Conservation (phyloP, 345 rosid genomes). For the Eucalyptus curtisii region DNA sequence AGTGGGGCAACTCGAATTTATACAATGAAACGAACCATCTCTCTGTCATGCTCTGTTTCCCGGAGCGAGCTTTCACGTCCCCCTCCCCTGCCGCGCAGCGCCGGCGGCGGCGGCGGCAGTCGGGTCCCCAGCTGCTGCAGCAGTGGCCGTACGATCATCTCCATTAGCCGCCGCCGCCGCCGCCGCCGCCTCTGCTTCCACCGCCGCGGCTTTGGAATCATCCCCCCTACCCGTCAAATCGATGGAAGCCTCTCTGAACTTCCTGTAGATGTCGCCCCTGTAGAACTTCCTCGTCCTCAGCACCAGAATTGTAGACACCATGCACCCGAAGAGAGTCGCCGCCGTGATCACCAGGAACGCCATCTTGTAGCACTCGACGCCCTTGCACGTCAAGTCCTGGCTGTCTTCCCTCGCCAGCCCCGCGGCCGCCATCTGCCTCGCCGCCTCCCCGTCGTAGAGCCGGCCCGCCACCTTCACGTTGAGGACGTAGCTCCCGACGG, state of each 20-base stretch:
- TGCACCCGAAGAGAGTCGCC: slow-evolving; percentile 7
- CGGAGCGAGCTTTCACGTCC: not conserved
- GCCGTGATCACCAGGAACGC: slow-evolving; percentile 19
- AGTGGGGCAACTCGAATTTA: not conserved
- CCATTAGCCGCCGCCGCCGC: not conserved
- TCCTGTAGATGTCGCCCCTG: slow-evolving; percentile 14
- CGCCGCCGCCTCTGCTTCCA: not conserved
- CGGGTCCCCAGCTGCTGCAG: not conserved
- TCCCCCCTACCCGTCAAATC: not conserved
- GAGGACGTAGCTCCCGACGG: slow-evolving; percentile 19
- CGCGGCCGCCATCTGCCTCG: slow-evolving; percentile 10
- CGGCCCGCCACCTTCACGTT: slow-evolving; percentile 23
- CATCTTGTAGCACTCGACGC: slow-evolving; percentile 9
- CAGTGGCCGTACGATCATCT: not conserved
- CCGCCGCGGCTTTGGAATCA: not conserved
- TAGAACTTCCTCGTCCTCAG: slow-evolving; percentile 18
- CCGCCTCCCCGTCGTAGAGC: slow-evolving; percentile 21
- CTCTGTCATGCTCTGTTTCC: not conserved
- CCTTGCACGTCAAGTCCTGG: slow-evolving; percentile 10
- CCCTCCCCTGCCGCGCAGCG: not conserved
- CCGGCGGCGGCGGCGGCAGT: not conserved
- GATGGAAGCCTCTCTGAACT: slow-evolving; percentile 5
- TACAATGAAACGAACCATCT: not conserved
- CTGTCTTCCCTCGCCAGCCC: slow-evolving; percentile 1
- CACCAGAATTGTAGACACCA: slow-evolving; percentile 7